Base-by-base conservation (phyloP, 2,329 filamentous ascomycete species). In the Alternaria gaisen region DNA sequence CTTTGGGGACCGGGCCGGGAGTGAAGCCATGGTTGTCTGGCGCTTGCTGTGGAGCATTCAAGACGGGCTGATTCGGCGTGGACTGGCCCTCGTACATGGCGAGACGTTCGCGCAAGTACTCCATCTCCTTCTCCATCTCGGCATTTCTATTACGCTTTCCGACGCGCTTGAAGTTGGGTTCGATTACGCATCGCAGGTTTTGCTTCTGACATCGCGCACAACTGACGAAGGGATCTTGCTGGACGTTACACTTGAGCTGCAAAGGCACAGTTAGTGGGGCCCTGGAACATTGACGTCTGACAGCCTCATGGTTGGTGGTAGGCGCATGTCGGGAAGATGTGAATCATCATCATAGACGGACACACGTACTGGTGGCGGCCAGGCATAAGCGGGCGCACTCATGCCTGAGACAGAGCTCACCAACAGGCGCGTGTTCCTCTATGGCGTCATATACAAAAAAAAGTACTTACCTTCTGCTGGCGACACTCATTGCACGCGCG, bases 41-140 rank as follows among this genome's bases (percentile, higher is more conserved):
- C n/a, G 67, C 40, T 14, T 64, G 64, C 38, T 66, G 71, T 20
- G 71, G 73, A 3, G 74, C 60, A 42, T 68, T 71, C 60, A 77
- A 53, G 30, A 66, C 67, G 20, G 72, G 71, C 58, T 71, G 70
- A 56, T 66, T 54, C 40, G 67, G 48, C 24, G 63, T 60, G 20
- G 83, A 72, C 70, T 87, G 84, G 60, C 89, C 88, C 65, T 84
- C 83, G 58, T 86, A 81, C 63, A 91, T 83, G 70, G 84, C 87
- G 46, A 87, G 85, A 53, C 88, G 86, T 67, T 74, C 74, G 83
- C 87, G 78, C 66, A 81, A 72, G 43, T 77, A 68, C 59, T 92
- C 90, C 72, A 94, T 91, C 78, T 94, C 90, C 80, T 89, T 91
- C 76, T 93, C 91, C 91, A 94, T 94, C 80, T 94, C 91, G 72